Evolutionary conservation across 2,329 filamentous ascomycete genomes (phyloP).

Genomic region (Aciculosporium take): DNA sequence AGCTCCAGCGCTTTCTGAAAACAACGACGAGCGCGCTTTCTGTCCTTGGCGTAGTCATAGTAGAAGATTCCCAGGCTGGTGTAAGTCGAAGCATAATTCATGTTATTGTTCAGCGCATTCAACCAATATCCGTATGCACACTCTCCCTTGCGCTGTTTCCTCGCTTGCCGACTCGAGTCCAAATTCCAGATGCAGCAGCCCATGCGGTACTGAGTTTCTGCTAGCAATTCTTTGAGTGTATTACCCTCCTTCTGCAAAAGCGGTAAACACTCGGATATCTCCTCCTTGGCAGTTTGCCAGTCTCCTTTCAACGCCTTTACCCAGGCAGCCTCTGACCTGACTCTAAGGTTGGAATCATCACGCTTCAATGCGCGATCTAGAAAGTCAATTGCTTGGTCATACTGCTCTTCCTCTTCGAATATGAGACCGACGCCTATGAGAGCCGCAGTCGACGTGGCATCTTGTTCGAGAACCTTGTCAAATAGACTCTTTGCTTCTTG

Average conservation of each 20-base stretch:
- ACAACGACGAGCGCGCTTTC: slow-evolving; percentile 72
- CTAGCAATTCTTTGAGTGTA: slow-evolving; percentile 52
- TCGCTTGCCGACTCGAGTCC: slow-evolving; percentile 56
- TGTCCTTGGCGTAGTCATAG: slow-evolving; percentile 78
- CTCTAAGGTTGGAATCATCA: slow-evolving; percentile 59
- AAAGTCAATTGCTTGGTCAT: slow-evolving; percentile 66
- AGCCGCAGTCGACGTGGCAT: slow-evolving; percentile 62
- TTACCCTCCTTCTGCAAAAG: slow-evolving; percentile 48
- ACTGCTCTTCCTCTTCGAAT: slow-evolving; percentile 86
- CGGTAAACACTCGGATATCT: slow-evolving; percentile 56
- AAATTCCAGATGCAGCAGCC: slow-evolving; percentile 79
- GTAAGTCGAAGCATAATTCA: slow-evolving; percentile 81
- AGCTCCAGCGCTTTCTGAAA: slow-evolving; percentile 95
- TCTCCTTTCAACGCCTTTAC: slow-evolving; percentile 74
- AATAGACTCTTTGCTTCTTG: slow-evolving; percentile 79
- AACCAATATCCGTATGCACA: slow-evolving; percentile 70
- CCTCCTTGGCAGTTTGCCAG: slow-evolving; percentile 49
- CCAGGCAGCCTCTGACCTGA: slow-evolving; percentile 84
- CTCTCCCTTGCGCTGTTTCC: slow-evolving; percentile 61
- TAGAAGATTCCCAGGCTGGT: slow-evolving; percentile 86
- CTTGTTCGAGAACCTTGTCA: slow-evolving; percentile 61
- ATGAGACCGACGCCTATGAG: slow-evolving; percentile 85
- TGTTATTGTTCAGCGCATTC: slow-evolving; percentile 68
- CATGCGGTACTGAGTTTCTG: slow-evolving; percentile 75
- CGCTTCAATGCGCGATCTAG: slow-evolving; percentile 60